Base-by-base conservation (phyloP, 306 rosid species). In the Arachis stenosperma region DNA sequence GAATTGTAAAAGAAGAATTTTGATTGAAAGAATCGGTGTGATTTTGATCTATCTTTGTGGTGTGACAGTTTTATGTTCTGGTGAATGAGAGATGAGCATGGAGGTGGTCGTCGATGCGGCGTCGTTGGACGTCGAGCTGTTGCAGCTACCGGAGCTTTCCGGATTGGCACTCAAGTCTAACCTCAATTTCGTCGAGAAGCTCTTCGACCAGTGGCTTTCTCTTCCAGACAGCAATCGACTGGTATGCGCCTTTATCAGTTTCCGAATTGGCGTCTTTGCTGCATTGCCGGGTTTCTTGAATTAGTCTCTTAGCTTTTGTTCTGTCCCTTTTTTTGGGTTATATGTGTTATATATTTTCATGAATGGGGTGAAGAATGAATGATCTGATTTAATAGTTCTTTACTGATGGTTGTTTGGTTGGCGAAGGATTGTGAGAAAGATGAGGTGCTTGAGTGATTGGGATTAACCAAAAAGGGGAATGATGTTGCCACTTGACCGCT, bases 161-260 rank as follows among this genome's bases (percentile, higher is more conserved):
- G 85, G 84, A 72, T 64, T 88, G 86, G 86, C 96, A 27, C 85
- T 95, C 57, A 95, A 95, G 86, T 76, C 97, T 37, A 92, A 92
- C 71, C 84, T 81, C 74, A 81, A 64, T 83, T 85, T 90, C 59
- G 88, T 84, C 9, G 89, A 88, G 76, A 88, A 85, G 83, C 89
- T 91, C 41, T 95, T 92, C 66, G 98, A 92, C 71, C 90, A 86
- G 82, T 95, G 99, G 99, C 89, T 95, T 43, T 86, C 99, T 61
- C 97, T 95, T 61, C 93, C 96, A 0, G 92, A 84, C 33, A 87
- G 88, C 65, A 86, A 86, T 84, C 98, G 98, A 40, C 76, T 87
- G 97, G 99, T 95, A 88, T 48, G 79, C 61, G 71, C 47, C 74
- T 2, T 78, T 81, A 11, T 17, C 7, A 14, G 9, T 71, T 68